phyloP scores from a whole-genome alignment of 345 rosid species.

The Trapa incisa region DNA sequence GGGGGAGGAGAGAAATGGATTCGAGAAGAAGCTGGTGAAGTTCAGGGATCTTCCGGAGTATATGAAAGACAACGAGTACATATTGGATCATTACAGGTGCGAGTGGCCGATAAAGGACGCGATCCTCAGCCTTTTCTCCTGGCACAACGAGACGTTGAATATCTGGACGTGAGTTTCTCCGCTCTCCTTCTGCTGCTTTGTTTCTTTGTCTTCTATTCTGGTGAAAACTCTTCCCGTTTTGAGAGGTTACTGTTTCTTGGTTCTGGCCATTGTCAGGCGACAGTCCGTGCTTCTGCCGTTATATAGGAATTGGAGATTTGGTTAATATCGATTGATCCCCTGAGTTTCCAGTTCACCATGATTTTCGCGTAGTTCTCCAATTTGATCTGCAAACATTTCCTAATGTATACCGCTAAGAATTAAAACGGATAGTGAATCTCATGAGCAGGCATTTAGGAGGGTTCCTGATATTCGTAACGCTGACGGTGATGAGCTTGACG shows the following conservation, averaged over 20 bases:
- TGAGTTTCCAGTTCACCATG: neutral
- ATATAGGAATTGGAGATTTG: neutral
- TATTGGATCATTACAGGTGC: conserved; percentile 76
- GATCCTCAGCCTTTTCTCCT: conserved; percentile 57
- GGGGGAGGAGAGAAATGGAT: conserved; percentile 15
- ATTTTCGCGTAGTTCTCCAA: neutral
- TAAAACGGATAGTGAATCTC: neutral
- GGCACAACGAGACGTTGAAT: conserved; percentile 94
- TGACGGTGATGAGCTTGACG: conserved; percentile 50
- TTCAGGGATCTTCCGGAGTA: conserved; percentile 71
- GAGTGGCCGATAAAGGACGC: conserved; percentile 84
- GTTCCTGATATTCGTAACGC: conserved; percentile 49
- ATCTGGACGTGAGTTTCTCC: conserved; percentile 65
- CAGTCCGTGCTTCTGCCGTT: neutral
- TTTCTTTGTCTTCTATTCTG: neutral
- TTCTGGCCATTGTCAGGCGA: neutral
- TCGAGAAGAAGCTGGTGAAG: conserved; percentile 46
- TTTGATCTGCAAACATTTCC: neutral
- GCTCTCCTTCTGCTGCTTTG: neutral
- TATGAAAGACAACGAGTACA: conserved; percentile 75
- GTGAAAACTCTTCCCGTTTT: neutral
- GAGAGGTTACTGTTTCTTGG: neutral
- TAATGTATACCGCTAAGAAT: neutral
- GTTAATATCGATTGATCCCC: neutral
- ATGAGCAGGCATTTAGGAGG: conserved; percentile 62